phyloP scores from a whole-genome alignment of 257 asterid genomes.

The Datura wrightii region DNA sequence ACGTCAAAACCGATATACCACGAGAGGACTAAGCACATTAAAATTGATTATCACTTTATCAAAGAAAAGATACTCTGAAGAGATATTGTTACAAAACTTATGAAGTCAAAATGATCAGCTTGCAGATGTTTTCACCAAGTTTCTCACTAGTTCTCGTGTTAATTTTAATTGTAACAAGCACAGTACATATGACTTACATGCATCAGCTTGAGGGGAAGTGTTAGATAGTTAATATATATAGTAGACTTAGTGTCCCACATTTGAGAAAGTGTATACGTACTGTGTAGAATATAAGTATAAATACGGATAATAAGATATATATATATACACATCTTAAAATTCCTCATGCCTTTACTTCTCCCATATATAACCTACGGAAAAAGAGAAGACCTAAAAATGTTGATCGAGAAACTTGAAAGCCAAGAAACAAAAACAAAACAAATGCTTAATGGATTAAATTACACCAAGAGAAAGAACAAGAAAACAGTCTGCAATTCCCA shows the following conservation, averaged over 20 bases:
- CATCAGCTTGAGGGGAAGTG: not conserved
- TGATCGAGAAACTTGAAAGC: slow-evolving; percentile 22
- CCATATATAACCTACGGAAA: not conserved
- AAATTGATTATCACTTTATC: no score
- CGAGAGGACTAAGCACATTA: no score
- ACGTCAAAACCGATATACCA: no score
- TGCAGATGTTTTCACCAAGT: not conserved
- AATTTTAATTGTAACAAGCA: not conserved
- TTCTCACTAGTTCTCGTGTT: not conserved
- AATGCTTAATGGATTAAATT: slow-evolving; percentile 1
- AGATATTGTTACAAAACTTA: no score
- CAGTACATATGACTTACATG: not conserved
- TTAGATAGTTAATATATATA: not conserved
- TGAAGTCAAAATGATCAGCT: not conserved
- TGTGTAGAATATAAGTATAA: not conserved
- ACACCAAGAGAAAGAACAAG: slow-evolving; percentile 24
- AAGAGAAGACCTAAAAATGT: not conserved
- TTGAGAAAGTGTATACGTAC: not conserved
- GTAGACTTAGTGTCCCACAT: not conserved
- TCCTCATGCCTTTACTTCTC: not conserved
- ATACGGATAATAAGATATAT: not conserved
- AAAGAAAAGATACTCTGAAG: not conserved
- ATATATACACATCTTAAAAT: not conserved
- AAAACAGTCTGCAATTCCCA: not conserved
- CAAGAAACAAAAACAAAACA: not conserved